A percentile compares a stretch with the other conserved stretches of the same genome.
phyloP scores from a whole-genome alignment of 169 alveolate genomes.

The Plasmodium adleri region DNA sequence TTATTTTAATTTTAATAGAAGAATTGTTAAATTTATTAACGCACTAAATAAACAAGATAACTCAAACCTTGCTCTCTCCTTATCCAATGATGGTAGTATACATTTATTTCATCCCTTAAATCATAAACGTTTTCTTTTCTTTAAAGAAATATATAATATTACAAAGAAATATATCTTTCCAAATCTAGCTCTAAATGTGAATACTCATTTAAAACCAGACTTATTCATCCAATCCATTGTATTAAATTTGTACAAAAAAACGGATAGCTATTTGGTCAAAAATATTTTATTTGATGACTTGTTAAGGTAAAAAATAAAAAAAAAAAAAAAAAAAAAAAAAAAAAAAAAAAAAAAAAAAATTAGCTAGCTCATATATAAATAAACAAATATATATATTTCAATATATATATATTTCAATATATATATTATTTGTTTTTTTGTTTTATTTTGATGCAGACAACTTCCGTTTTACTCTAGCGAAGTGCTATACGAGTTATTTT shows the following conservation, averaged over 20 bases:
- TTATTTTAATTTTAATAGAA: constrained; percentile 49
- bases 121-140: constrained; percentile 10
- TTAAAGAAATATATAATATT: constrained; percentile 22
- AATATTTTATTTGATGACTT: constrained; percentile 35
- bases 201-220: constrained; percentile 41
- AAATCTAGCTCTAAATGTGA: constrained; percentile 25
- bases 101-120: constrained; percentile 33
- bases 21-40: constrained; percentile 55
- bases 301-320: constrained; percentile 6
- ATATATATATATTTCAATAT: neutral
- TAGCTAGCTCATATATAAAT: neutral
- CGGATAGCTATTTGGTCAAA: constrained; percentile 7
- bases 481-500: constrained; percentile 44
- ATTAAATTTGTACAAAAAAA: constrained; percentile 24
- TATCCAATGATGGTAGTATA: constrained; percentile 51
- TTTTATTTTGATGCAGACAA: constrained; percentile 27
- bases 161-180: constrained; percentile 41
- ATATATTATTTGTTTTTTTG: neutral
- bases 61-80: constrained; percentile 38
- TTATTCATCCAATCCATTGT: constrained; percentile 33
- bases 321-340: neutral
- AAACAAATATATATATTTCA: neutral
- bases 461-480: constrained; percentile 60
- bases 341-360: neutral
- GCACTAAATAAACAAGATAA: constrained; percentile 21